A percentile compares a stretch with the other conserved stretches of the same genome.
phyloP scores from a whole-genome alignment of 2,329 filamentous ascomycete species.

The Madurella mycetomatis region DNA sequence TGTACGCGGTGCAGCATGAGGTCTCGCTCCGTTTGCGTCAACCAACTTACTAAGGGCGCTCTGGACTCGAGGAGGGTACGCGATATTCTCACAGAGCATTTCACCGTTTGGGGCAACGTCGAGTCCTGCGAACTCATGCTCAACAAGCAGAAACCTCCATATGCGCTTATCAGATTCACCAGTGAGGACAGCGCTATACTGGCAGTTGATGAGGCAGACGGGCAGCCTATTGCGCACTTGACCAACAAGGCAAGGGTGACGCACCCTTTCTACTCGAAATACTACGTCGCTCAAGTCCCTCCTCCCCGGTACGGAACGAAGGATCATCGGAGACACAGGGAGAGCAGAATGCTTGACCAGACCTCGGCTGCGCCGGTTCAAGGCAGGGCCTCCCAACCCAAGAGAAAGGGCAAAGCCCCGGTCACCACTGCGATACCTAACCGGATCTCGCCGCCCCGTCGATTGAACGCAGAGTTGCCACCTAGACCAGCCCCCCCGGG shows the following conservation, averaged over 20 bases:
- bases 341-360: neutral
- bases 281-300: neutral
- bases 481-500: neutral
- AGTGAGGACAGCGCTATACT: neutral
- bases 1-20: neutral
- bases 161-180: neutral
- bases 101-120: conserved; percentile 8
- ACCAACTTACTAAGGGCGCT: too few species aligned
- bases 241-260: neutral
- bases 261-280: neutral
- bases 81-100: neutral
- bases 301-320: neutral
- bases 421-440: neutral
- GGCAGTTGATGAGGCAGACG: neutral
- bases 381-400: neutral
- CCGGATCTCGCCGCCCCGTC: neutral
- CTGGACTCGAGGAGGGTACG: neutral
- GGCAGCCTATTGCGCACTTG: neutral
- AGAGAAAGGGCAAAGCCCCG: neutral
- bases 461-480: neutral
- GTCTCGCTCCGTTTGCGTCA: conserved; percentile 4
- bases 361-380: neutral
- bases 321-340: neutral
- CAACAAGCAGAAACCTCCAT: neutral
- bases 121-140: neutral